Evolutionary conservation across 192 early-diverging fungal genomes (phyloP), one percentile per base, ranked within the genome.

Genomic region (Geranomyces variabilis): DNA sequence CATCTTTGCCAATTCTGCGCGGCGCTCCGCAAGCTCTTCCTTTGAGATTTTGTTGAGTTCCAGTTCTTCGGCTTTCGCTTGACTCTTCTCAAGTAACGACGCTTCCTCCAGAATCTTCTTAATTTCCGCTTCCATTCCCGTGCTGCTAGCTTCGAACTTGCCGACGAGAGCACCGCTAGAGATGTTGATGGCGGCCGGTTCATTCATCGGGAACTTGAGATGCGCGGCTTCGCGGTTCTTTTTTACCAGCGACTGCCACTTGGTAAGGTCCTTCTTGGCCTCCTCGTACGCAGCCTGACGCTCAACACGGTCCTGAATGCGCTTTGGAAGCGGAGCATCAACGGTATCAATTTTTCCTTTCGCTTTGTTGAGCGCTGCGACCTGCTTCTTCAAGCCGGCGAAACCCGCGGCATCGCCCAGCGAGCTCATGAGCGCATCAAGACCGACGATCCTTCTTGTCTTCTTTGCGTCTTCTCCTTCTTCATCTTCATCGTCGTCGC

Each of bases 181-280:
- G 22, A 73, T 57, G 10, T 66, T 51, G n/a, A 77, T 66, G 3
- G 75, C 14, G 2, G 79, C 68, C 22, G 77, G 61, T 22, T 74
- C 79, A 28, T 59, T 58, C n/a, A 72, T 59, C 0, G 88, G 86
- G 74, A 99, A 95, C 47, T 84, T 76, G 45, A 99, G 73, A 77
- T 93, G 91, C 31, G 93, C 93, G 7, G 93, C 90, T 56, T 90
- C 83, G 46, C 95, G 86, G 77, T 96, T 95, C 69, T 89, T 80
- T 57, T 91, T 84, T 1, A 98, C 90, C 1, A 93, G 80, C 19
- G 89, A 77, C 47, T 90, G 81, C 97, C 97, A 99, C 69, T 94
- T 92, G 5, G 83, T 77, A 13, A 99, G 78, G 13, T 90, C 88
- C 66, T 92, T 91, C 60, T 93, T 94, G 34, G 92, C 79, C 75